phyloP scores from a whole-genome alignment of 2,329 filamentous ascomycete genomes.

The Apiospora pterosperma region DNA sequence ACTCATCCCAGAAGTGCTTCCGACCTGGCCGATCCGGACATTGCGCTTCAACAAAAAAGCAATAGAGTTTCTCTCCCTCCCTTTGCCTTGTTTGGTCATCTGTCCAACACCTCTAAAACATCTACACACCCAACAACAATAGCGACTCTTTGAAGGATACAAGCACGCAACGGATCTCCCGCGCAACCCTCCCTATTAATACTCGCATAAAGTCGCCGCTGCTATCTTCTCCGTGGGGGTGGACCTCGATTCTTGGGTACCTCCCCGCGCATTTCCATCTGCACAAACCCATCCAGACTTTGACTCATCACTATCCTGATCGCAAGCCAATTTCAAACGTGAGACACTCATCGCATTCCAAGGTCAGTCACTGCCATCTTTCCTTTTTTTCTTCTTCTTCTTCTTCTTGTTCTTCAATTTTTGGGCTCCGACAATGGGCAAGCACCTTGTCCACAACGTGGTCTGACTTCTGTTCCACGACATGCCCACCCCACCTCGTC shows the following conservation, averaged over 20 bases:
- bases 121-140: background rate
- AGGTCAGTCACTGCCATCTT: slow-evolving; percentile 8
- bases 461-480: slow-evolving; percentile 1
- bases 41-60: background rate
- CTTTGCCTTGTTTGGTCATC: background rate
- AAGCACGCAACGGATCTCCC: background rate
- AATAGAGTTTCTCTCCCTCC: background rate
- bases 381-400: slow-evolving; percentile 9
- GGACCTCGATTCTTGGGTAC: slow-evolving; percentile 2
- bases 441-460: slow-evolving; percentile 6
- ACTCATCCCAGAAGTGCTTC: background rate
- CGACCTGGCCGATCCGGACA: slow-evolving; percentile 1
- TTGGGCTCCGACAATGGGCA: background rate
- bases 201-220: background rate
- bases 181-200: background rate
- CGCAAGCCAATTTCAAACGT: background rate
- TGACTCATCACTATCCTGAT: background rate
- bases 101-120: slow-evolving; percentile 2
- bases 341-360: background rate
- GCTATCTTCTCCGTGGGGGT: background rate
- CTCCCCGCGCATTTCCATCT: slow-evolving; percentile 1
- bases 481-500: slow-evolving; percentile 1
- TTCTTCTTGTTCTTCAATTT: background rate
- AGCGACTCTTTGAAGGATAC: background rate
- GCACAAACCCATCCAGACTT: background rate